Percentiles rank a stretch among this genome's conserved stretches.
Conservation (phyloP, 805 yeast genomes). For the Wickerhamomyces bovis region DNA sequence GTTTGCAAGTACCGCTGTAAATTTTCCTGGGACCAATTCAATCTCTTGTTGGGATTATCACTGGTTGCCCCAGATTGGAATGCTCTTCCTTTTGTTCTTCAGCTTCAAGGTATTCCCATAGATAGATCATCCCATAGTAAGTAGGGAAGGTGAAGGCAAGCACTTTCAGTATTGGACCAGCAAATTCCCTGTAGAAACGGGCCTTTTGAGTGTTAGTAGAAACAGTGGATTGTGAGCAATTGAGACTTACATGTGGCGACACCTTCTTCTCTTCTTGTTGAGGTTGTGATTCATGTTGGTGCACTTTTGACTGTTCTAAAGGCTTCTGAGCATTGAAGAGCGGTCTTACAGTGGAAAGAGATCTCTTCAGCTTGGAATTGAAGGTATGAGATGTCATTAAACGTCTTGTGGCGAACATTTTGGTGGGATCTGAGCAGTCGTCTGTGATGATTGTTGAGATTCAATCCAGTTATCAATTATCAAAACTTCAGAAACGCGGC, state of each 20-base stretch:
- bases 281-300: not conserved
- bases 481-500: not conserved
- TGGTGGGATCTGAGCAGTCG: not conserved
- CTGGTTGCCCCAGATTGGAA: not conserved
- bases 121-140: constrained; percentile 38
- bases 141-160: constrained; percentile 39
- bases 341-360: constrained; percentile 1
- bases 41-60: not conserved
- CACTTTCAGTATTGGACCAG: constrained; percentile 40
- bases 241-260: constrained; percentile 19
- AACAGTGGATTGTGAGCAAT: not conserved
- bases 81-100: constrained; percentile 7
- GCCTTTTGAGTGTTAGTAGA: constrained; percentile 9
- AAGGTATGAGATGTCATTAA: not conserved
- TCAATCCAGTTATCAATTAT: not conserved
- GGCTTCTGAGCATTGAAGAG: not conserved
- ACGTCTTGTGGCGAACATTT: not conserved
- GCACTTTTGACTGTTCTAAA: not conserved
- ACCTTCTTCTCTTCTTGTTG: not conserved
- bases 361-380: not conserved
- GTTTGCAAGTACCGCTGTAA: not conserved
- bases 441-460: not conserved
- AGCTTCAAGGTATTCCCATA: constrained; percentile 39
- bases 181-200: constrained; percentile 41
- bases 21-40: no score